Evolutionary conservation across 768 basidiomycete species (phyloP).

Genomic region (Pisolithus tinctorius): DNA sequence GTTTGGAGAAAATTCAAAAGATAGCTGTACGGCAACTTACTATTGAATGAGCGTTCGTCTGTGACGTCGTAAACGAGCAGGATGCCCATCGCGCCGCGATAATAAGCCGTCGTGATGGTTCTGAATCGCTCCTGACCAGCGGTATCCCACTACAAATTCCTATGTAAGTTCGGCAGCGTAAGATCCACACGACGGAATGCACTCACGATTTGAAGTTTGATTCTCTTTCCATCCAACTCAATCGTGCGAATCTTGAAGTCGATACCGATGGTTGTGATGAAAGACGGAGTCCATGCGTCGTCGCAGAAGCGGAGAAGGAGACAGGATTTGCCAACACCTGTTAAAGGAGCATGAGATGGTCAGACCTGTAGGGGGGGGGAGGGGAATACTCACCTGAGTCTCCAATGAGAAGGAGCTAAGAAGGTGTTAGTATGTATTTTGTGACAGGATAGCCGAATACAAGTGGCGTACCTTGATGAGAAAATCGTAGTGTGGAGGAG

Average conservation of each 20-base stretch:
- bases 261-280: slow-evolving; percentile 98
- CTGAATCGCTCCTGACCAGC: slow-evolving; percentile 98
- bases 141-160: slow-evolving; percentile 81
- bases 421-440: neutral
- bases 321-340: slow-evolving; percentile 95
- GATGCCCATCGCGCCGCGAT: slow-evolving; percentile 98
- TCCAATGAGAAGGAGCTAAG: slow-evolving; percentile 87
- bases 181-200: neutral
- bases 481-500: slow-evolving; percentile 94
- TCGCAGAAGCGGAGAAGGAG: slow-evolving; percentile 94
- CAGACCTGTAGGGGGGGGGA: neutral
- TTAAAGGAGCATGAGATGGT: neutral
- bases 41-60: slow-evolving; percentile 91
- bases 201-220: slow-evolving; percentile 94
- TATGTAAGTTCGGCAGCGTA: neutral
- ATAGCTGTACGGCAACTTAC: slow-evolving; percentile 44
- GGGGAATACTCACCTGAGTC: slow-evolving; percentile 64
- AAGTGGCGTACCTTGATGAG: slow-evolving; percentile 67
- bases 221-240: slow-evolving; percentile 76
- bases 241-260: slow-evolving; percentile 74
- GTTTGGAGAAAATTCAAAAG: slow-evolving; percentile 4
- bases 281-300: slow-evolving; percentile 98
- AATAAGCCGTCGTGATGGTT: slow-evolving; percentile 98
- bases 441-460: slow-evolving; percentile 4
- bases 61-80: slow-evolving; percentile 96